Evolutionary conservation across 2,329 filamentous ascomycete genomes (phyloP).

Genomic region (Beauveria brongniartii): DNA sequence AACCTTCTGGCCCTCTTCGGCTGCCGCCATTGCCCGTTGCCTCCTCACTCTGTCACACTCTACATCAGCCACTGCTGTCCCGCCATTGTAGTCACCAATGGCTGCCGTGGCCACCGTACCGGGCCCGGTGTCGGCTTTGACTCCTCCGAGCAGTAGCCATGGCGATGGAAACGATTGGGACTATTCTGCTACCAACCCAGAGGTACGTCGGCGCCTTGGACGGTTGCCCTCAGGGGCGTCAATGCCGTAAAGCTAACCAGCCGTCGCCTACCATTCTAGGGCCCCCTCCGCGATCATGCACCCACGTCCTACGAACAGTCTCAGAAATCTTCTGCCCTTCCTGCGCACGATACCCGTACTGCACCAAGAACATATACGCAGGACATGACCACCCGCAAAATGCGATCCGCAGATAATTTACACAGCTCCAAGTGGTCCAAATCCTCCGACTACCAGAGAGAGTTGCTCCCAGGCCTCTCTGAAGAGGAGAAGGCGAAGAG

Average conservation of each 20-base stretch:
- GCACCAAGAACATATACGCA: background rate
- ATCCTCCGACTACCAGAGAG: constrained; percentile 16
- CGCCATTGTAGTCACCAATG: constrained; percentile 28
- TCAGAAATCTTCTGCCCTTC: background rate
- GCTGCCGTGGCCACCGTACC: constrained; percentile 44
- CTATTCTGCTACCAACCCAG: constrained; percentile 23
- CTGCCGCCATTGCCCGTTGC: background rate
- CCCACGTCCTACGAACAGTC: background rate
- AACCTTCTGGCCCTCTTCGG: background rate
- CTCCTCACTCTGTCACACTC: background rate
- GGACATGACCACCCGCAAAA: constrained; percentile 25
- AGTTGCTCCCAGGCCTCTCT: constrained; percentile 16
- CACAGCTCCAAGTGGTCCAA: constrained; percentile 18
- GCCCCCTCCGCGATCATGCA: background rate
- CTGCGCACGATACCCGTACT: background rate
- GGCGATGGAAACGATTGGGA: constrained; percentile 40
- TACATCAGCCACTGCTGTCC: background rate
- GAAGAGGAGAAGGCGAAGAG: constrained; percentile 21
- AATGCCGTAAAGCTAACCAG: background rate
- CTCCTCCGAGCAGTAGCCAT: constrained; percentile 41
- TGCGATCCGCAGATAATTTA: constrained; percentile 28
- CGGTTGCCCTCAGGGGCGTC: background rate
- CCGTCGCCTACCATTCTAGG: background rate
- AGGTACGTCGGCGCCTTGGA: constrained; percentile 27
- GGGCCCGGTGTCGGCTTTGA: constrained; percentile 38